Evolutionary conservation across 2,329 filamentous ascomycete genomes (phyloP).

Genomic region (Ophiostoma perfectum): DNA sequence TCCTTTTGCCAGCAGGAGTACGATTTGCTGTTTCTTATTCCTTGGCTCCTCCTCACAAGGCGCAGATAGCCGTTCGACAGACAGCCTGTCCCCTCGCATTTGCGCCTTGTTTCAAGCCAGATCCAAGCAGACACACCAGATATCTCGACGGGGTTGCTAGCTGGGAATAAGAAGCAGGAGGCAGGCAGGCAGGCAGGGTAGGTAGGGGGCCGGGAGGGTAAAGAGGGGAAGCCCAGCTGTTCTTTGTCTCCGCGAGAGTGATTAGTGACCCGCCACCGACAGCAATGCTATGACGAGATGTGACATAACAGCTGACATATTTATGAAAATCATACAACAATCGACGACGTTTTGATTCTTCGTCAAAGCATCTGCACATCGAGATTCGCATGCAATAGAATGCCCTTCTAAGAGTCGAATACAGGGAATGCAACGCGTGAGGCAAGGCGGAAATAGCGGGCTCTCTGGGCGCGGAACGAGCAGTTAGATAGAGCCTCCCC

Average conservation of each 20-base stretch:
- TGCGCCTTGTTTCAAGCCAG: conserved; percentile 2
- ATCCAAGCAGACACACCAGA: not conserved
- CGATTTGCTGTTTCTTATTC: not conserved
- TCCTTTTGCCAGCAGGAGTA: too few species aligned
- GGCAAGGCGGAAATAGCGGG: not conserved
- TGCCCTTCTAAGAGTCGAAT: not conserved
- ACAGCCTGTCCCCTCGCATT: not conserved
- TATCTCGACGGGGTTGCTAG: not conserved
- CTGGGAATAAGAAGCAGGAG: not conserved
- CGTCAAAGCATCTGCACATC: not conserved
- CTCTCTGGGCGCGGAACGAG: not conserved
- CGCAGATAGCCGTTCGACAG: not conserved
- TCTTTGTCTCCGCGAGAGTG: not conserved
- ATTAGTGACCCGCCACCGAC: not conserved
- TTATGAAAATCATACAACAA: too few species aligned
- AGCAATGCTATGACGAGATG: not conserved
- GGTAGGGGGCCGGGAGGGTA: too few species aligned
- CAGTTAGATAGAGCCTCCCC: not conserved
- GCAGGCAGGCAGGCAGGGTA: too few species aligned
- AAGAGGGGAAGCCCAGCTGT: not conserved
- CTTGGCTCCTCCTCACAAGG: not conserved
- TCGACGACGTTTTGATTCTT: too few species aligned
- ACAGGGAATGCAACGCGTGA: conserved; percentile 1
- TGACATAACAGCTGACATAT: not conserved
- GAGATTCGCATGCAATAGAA: not conserved